These are phyloP conservation scores for Saprolegnia diclina DNA, from an alignment of 352 stramenopile genomes.

Conservation along the genomic window DNA sequence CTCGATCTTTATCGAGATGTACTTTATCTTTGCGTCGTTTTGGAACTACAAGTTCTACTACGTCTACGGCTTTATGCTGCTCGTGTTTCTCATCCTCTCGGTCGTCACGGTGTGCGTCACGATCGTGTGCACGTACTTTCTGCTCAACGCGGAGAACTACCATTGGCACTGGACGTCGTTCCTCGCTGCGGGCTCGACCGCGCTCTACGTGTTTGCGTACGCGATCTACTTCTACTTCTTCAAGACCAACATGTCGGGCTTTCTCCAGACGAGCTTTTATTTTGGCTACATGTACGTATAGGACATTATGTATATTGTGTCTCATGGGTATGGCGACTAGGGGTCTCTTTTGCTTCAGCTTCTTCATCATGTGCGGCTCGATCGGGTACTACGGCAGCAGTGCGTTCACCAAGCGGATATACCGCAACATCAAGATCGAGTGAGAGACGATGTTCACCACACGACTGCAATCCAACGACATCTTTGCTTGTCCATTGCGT, in stretches of 20 bases:
- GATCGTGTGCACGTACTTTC: constrained; percentile 98
- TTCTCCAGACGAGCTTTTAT: constrained; percentile 98
- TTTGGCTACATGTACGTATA: constrained; percentile 95
- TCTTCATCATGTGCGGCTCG: constrained; percentile 92
- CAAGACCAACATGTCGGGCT: constrained; percentile 99
- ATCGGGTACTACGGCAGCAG: constrained; percentile 88
- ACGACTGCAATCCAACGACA: no score
- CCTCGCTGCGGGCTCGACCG: constrained; percentile 88
- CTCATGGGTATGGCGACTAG: constrained; percentile 33
- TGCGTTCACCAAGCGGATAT: constrained; percentile 93
- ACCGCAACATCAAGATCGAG: constrained; percentile 94
- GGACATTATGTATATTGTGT: constrained; percentile 5
- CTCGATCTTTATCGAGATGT: constrained; percentile 99
- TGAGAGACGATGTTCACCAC: constrained; percentile 38
- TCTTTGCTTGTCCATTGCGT: no score
- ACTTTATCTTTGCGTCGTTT: constrained; percentile 99
- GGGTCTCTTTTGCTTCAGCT: constrained; percentile 87
- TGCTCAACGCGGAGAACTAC: constrained; percentile 99
- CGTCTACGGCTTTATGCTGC: constrained; percentile 99
- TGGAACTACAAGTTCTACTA: constrained; percentile 99
- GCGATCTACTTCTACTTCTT: constrained; percentile 99
- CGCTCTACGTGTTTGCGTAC: constrained; percentile 98
- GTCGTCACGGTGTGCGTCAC: constrained; percentile 98
- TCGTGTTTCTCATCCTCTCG: constrained; percentile 96
- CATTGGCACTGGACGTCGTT: constrained; percentile 99